A percentile compares a stretch with the other conserved stretches of the same genome.
Conservation (phyloP, 192 early-diverging fungal species). For the Thamnidium elegans region DNA sequence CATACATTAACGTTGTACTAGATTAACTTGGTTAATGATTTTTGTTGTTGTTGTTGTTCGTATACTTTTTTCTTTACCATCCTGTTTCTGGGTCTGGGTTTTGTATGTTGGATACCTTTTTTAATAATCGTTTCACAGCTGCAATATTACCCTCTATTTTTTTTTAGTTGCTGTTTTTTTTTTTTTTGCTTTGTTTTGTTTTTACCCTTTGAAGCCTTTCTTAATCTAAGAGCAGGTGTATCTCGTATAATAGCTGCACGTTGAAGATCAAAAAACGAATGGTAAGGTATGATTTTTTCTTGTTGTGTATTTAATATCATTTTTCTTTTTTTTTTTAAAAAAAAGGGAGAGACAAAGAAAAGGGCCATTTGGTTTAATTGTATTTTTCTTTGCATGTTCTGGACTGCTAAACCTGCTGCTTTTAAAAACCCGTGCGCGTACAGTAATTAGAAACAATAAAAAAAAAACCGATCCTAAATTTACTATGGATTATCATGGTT, state of each 20-base stretch:
- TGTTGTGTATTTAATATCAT: background rate
- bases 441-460: too few relatives aligned
- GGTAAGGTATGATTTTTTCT: constrained; percentile 3
- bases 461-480: too few relatives aligned
- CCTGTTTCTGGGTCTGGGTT: constrained; percentile 38
- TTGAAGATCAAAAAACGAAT: constrained; percentile 32
- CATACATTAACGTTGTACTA: constrained; percentile 39
- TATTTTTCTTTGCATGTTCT: too few relatives aligned
- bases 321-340: background rate
- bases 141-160: constrained; percentile 36
- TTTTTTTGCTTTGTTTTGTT: background rate
- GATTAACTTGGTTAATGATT: background rate
- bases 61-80: constrained; percentile 14
- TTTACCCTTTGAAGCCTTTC: constrained; percentile 35
- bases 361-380: too few relatives aligned
- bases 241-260: constrained; percentile 31
- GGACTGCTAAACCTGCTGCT: too few relatives aligned
- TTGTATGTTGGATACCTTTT: constrained; percentile 34
- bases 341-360: too few relatives aligned
- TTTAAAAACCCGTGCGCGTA: too few relatives aligned
- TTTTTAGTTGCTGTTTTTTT: background rate
- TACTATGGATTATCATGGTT: too few relatives aligned
- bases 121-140: constrained; percentile 34
- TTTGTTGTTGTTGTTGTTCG: background rate
- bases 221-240: constrained; percentile 30